Percentiles rank a stretch among this genome's conserved stretches.
These are phyloP conservation scores for Silene conica DNA, from an alignment of 148 eudicot genomes.

Conservation along the genomic window DNA sequence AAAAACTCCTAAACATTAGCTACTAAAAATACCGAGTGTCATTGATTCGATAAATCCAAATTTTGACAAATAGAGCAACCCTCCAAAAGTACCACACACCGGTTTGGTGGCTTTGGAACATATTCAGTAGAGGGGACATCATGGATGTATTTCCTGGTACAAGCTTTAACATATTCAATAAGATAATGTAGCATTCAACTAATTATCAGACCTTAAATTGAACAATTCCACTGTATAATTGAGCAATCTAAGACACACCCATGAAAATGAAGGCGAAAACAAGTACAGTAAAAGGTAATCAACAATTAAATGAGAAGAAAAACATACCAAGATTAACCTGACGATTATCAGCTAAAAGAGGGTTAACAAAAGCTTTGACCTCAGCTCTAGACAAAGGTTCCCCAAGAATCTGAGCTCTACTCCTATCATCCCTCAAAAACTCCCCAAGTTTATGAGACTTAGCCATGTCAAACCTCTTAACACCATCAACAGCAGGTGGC, in stretches of 20 bases:
- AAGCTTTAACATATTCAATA: too few species aligned
- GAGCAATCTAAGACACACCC: background rate
- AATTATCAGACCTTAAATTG: background rate
- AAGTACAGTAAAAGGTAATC: background rate
- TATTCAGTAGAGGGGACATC: too few species aligned
- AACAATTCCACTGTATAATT: background rate
- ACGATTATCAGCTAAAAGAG: conserved; percentile 48
- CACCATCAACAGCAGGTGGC: conserved; percentile 21
- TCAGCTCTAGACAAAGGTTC: conserved; percentile 63
- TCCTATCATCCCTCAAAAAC: conserved; percentile 28
- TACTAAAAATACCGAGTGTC: too few species aligned
- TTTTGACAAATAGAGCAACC: too few species aligned
- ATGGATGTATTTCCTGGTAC: too few species aligned
- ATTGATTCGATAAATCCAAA: too few species aligned
- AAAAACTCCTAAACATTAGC: too few species aligned
- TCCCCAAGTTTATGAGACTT: conserved; percentile 41
- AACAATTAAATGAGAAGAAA: background rate
- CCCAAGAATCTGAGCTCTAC: conserved; percentile 62
- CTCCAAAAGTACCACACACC: too few species aligned
- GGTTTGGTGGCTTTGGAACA: too few species aligned
- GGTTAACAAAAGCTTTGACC: conserved; percentile 48
- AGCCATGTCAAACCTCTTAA: conserved; percentile 46
- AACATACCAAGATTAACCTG: conserved; percentile 52
- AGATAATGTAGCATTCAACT: too few species aligned
- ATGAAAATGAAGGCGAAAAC: background rate